phyloP scores from a whole-genome alignment of 495 filamentous ascomycete genomes.

The Thozetella sp. region DNA sequence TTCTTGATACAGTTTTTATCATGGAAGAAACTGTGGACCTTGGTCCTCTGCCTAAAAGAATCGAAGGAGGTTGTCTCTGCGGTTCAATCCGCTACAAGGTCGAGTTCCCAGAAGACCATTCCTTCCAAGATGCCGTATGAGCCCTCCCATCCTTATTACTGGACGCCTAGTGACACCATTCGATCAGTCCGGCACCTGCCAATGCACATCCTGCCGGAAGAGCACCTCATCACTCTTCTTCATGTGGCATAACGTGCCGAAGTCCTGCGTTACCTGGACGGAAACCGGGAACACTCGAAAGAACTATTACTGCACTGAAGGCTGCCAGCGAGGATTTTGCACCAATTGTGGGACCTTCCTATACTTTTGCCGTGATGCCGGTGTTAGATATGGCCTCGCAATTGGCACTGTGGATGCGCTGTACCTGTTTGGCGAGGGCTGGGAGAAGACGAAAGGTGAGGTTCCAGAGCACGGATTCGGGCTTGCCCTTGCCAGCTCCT shows the following conservation, averaged over 20 bases:
- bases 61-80: slow-evolving; percentile 37
- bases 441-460: slow-evolving; percentile 12
- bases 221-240: slow-evolving; percentile 33
- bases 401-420: slow-evolving; percentile 30
- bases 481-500: slow-evolving; percentile 22
- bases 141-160: neutral
- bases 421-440: slow-evolving; percentile 26
- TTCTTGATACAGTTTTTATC: neutral
- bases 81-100: slow-evolving; percentile 24
- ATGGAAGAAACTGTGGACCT: slow-evolving; percentile 1
- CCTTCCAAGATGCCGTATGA: slow-evolving; percentile 26
- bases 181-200: slow-evolving; percentile 28
- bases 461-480: slow-evolving; percentile 23
- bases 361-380: slow-evolving; percentile 24
- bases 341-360: slow-evolving; percentile 28
- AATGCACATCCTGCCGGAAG: slow-evolving; percentile 34
- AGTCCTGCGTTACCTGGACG: slow-evolving; percentile 19
- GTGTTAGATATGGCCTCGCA: slow-evolving; percentile 16
- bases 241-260: slow-evolving; percentile 19
- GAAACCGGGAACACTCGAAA: slow-evolving; percentile 18
- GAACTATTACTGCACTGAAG: slow-evolving; percentile 17
- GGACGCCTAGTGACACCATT: neutral
- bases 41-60: slow-evolving; percentile 19
- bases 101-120: slow-evolving; percentile 25
- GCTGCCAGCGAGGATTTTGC: slow-evolving; percentile 29